These are phyloP conservation scores for Fonsecaea pugnacius DNA, from an alignment of 2,329 filamentous ascomycete genomes.

Conservation along the genomic window DNA sequence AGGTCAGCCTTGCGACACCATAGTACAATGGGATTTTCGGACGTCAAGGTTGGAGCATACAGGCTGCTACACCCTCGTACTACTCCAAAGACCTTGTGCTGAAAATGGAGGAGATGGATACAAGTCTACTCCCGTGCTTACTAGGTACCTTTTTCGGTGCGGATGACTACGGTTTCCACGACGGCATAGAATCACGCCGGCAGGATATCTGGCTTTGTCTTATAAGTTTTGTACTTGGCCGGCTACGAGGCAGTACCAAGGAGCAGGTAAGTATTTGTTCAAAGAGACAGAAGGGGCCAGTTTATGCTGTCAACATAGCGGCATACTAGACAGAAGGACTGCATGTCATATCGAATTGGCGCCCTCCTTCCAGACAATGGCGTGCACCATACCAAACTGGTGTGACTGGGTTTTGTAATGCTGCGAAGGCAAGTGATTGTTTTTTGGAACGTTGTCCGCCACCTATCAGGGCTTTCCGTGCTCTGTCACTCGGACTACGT, in stretches of 20 bases:
- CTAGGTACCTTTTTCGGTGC: neutral
- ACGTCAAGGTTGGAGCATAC: neutral
- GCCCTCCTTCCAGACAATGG: no score
- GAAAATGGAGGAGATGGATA: neutral
- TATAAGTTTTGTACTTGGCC: no score
- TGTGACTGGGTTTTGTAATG: neutral
- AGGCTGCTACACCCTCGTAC: neutral
- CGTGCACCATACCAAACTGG: neutral
- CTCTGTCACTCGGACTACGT: neutral
- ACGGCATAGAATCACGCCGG: no score
- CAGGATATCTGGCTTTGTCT: no score
- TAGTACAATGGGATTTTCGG: neutral
- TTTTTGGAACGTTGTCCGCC: neutral
- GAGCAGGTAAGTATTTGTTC: no score
- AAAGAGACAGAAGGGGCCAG: no score
- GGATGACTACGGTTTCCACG: no score
- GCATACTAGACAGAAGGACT: neutral
- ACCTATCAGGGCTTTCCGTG: neutral
- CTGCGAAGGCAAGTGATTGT: neutral
- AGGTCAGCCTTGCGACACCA: neutral
- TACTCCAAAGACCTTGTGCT: neutral
- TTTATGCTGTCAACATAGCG: no score
- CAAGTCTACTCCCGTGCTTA: neutral
- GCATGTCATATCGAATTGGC: neutral
- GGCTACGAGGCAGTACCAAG: no score